Conservation (phyloP, 2,329 filamentous ascomycete genomes). For the Ceratocystis diversiconidia region DNA sequence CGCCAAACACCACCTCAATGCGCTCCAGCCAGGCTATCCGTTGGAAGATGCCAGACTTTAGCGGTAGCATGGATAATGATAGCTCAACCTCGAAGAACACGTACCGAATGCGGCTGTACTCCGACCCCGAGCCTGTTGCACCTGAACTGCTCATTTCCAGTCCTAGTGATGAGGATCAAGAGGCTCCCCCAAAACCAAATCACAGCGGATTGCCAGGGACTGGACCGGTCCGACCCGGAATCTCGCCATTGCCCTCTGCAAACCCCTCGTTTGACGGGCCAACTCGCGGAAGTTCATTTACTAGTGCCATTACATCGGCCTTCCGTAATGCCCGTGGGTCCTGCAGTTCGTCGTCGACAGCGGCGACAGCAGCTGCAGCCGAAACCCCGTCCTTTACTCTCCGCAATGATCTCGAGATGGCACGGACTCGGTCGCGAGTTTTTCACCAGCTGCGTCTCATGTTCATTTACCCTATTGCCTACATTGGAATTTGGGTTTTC, state of each 20-base stretch:
- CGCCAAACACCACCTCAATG: background rate
- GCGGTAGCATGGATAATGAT: background rate
- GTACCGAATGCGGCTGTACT: slow-evolving; percentile 14
- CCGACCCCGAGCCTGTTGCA: slow-evolving; percentile 12
- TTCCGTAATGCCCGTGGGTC: slow-evolving; percentile 18
- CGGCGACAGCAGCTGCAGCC: slow-evolving; percentile 16
- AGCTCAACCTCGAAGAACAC: background rate
- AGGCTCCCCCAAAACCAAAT: slow-evolving; percentile 5
- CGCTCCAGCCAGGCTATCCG: slow-evolving; percentile 10
- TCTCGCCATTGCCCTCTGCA: slow-evolving; percentile 8
- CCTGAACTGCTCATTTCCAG: slow-evolving; percentile 12
- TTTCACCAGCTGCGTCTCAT: slow-evolving; percentile 55
- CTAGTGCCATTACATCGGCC: background rate
- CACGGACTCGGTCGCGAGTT: slow-evolving; percentile 38
- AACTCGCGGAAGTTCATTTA: slow-evolving; percentile 21
- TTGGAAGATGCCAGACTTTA: slow-evolving; percentile 17
- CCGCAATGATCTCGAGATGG: slow-evolving; percentile 22
- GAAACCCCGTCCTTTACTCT: slow-evolving; percentile 15
- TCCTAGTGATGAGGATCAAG: background rate
- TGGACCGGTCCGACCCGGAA: slow-evolving; percentile 15
- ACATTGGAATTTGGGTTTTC: slow-evolving; percentile 57
- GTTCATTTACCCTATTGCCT: slow-evolving; percentile 63
- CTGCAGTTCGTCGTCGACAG: slow-evolving; percentile 18
- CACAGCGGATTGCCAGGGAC: background rate
- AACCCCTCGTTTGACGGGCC: slow-evolving; percentile 21